Conservation (phyloP, 495 filamentous ascomycete species). For the Thermochaetoides thermophila region DNA sequence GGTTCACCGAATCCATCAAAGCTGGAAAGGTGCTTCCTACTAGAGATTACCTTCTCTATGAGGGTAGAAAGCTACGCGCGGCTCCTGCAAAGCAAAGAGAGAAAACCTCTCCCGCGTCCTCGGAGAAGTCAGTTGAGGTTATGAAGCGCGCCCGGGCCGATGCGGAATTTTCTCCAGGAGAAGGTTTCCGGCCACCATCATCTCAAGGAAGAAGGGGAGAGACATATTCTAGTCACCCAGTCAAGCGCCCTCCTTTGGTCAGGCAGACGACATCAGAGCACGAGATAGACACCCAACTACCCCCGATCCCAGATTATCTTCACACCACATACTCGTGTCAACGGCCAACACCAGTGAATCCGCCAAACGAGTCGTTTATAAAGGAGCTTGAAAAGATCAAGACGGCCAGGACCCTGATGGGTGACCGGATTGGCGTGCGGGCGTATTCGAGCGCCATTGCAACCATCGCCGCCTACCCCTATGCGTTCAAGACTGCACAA, state of each 20-base stretch:
- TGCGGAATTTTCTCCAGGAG: conserved; percentile 2
- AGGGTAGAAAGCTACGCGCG: conserved; percentile 28
- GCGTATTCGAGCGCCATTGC: conserved; percentile 85
- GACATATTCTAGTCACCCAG: conserved; percentile 1
- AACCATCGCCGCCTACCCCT: conserved; percentile 66
- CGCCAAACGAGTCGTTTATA: conserved; percentile 68
- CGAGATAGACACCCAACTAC: conserved; percentile 34
- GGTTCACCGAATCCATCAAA: conserved; percentile 53
- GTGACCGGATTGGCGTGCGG: conserved; percentile 66
- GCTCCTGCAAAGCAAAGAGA: too few species aligned
- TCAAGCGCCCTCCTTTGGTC: conserved; percentile 15
- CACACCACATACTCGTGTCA: conserved; percentile 66
- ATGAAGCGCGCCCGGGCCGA: conserved; percentile 23
- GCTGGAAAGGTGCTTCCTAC: conserved; percentile 39
- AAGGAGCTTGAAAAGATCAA: conserved; percentile 59
- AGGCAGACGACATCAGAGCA: conserved; percentile 61
- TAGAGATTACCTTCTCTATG: conserved; percentile 51
- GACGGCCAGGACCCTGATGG: conserved; percentile 49
- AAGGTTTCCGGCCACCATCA: conserved; percentile 6
- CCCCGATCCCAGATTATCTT: conserved; percentile 56
- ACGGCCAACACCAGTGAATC: conserved; percentile 52
- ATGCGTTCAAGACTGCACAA: conserved; percentile 19
- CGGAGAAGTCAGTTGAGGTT: conserved; percentile 9
- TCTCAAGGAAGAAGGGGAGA: conserved; percentile 7
- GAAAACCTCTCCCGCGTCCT: too few species aligned